These are phyloP conservation scores for Plicaturopsis crispa DNA, from an alignment of 768 basidiomycete species.

Conservation along the genomic window DNA sequence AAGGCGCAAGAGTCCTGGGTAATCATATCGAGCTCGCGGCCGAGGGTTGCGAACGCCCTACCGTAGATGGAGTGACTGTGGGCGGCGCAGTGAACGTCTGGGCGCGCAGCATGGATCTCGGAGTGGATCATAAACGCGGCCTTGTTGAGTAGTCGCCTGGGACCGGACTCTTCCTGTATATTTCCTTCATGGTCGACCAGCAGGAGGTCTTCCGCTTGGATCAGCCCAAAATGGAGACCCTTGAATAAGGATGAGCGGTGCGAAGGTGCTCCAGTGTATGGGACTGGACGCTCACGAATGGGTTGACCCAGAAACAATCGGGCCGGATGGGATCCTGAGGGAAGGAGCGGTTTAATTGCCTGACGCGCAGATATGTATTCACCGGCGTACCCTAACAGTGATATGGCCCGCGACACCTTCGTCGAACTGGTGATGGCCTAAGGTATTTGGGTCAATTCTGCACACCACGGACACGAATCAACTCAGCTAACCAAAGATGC, in stretches of 20 bases:
- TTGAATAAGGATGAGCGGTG: constrained; percentile 5
- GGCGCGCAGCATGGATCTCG: constrained; percentile 24
- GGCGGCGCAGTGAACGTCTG: constrained; percentile 25
- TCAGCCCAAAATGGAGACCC: constrained; percentile 38
- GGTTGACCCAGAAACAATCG: constrained; percentile 43
- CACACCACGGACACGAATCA: background rate
- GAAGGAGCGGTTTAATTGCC: no score
- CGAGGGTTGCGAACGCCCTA: constrained; percentile 29
- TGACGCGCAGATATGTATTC: no score
- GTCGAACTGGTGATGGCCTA: constrained; percentile 27
- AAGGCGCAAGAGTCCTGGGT: constrained; percentile 27
- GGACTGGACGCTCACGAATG: constrained; percentile 24
- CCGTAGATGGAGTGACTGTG: constrained; percentile 27
- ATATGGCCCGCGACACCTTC: constrained; percentile 46
- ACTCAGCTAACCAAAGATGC: constrained; percentile 30
- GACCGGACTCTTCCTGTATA: constrained; percentile 24
- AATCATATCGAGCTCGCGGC: constrained; percentile 20
- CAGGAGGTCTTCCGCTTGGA: constrained; percentile 35
- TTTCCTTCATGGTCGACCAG: constrained; percentile 33
- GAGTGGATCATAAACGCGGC: constrained; percentile 31
- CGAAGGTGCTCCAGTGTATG: background rate
- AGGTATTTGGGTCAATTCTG: background rate
- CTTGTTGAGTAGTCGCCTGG: constrained; percentile 24
- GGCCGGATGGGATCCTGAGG: constrained; percentile 29
- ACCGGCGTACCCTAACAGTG: constrained; percentile 40